Percentiles rank a stretch among this genome's conserved stretches.
phyloP scores from a whole-genome alignment of 2,329 filamentous ascomycete genomes.

The Colletotrichum destructivum region DNA sequence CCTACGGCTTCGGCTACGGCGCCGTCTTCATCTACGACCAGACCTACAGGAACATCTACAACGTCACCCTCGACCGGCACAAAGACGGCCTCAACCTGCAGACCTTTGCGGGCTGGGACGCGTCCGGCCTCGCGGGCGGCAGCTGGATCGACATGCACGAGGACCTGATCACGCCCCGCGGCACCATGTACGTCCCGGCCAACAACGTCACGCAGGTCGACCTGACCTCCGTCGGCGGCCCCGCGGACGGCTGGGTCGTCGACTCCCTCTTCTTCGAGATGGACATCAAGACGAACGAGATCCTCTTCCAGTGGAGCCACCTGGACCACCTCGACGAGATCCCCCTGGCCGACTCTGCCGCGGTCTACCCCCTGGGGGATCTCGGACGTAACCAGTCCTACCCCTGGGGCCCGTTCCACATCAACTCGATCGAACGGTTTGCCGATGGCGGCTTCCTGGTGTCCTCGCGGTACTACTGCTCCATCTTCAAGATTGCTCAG shows the following conservation, averaged over 20 bases:
- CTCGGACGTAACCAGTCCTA: conserved; percentile 47
- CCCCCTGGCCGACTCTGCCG: conserved; percentile 9
- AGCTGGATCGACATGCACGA: conserved; percentile 54
- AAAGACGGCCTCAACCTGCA: conserved; percentile 24
- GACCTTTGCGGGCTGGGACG: conserved; percentile 27
- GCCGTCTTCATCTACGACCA: conserved; percentile 50
- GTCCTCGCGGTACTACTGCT: conserved; percentile 65
- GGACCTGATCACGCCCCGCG: conserved; percentile 57
- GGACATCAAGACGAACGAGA: conserved; percentile 55
- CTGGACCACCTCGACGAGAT: conserved; percentile 49
- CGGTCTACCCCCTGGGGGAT: conserved; percentile 44
- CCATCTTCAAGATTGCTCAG: conserved; percentile 59
- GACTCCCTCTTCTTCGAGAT: conserved; percentile 59
- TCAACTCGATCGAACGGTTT: conserved; percentile 70
- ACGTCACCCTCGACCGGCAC: conserved; percentile 24
- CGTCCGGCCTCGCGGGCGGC: conserved; percentile 12
- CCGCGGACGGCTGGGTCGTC: conserved; percentile 48
- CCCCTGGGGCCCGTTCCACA: conserved; percentile 70
- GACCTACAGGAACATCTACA: conserved; percentile 46
- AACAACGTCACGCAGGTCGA: conserved; percentile 51
- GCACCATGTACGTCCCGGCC: conserved; percentile 58
- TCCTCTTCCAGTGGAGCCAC: conserved; percentile 59
- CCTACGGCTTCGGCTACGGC: conserved; percentile 51
- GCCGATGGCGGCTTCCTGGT: conserved; percentile 66
- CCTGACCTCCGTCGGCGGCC: conserved; percentile 46